Conservation (phyloP, 768 basidiomycete genomes). For the Lactifluus pinguis region DNA sequence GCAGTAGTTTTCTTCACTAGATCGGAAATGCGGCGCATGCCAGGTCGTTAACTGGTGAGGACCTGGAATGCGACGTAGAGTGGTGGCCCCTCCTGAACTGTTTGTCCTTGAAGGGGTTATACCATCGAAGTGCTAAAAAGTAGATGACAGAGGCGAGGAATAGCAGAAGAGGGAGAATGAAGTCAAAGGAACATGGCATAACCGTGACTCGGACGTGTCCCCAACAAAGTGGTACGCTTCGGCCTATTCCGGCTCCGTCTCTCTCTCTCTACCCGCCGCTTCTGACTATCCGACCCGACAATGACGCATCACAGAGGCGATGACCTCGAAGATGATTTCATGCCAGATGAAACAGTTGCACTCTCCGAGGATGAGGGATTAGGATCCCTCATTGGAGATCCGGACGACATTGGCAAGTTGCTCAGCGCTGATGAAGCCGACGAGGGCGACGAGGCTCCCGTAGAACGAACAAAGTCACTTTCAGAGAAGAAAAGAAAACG, state of each 20-base stretch:
- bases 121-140: constrained; percentile 8
- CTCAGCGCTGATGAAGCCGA: constrained; percentile 39
- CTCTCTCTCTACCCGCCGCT: not conserved
- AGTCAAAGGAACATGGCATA: not conserved
- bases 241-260: not conserved
- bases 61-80: not conserved
- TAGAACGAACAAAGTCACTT: constrained; percentile 19
- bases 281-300: constrained; percentile 6
- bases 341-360: constrained; percentile 58
- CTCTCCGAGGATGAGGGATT: constrained; percentile 49
- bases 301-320: constrained; percentile 45
- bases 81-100: not conserved
- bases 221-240: not conserved
- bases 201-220: no score
- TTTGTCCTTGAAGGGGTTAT: not conserved
- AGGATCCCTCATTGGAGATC: constrained; percentile 22
- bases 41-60: not conserved
- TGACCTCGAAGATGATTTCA: constrained; percentile 79
- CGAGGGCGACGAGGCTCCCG: constrained; percentile 24
- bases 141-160: not conserved
- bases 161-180: not conserved
- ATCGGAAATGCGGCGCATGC: constrained; percentile 11
- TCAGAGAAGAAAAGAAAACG: constrained; percentile 61
- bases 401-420: constrained; percentile 30
- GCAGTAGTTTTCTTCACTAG: constrained; percentile 7